Percentiles rank a stretch among this genome's conserved stretches.
Conservation (phyloP, 495 filamentous ascomycete species). For the Aspergillus ellipticus region DNA sequence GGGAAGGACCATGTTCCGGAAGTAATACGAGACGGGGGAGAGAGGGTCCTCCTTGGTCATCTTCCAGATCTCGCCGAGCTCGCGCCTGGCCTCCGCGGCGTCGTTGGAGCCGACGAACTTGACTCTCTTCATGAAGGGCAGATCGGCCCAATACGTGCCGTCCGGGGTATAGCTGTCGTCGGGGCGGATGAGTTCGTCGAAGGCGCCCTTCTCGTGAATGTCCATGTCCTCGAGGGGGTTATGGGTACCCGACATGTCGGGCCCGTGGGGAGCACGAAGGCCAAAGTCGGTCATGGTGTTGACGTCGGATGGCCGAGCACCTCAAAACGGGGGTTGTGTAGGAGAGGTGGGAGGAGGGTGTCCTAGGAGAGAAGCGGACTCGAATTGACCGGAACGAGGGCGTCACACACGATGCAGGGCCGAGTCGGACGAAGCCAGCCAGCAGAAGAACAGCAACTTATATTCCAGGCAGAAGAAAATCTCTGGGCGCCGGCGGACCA, state of each 20-base stretch:
- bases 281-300: conserved; percentile 51
- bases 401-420: conserved; percentile 20
- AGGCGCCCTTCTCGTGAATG: conserved; percentile 64
- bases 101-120: conserved; percentile 70
- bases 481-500: conserved; percentile 18
- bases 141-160: conserved; percentile 88
- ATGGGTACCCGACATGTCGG: conserved; percentile 50
- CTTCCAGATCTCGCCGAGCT: conserved; percentile 60
- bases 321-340: background rate
- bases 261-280: conserved; percentile 51
- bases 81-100: conserved; percentile 57
- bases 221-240: conserved; percentile 53
- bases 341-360: conserved; percentile 14
- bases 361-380: conserved; percentile 3
- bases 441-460: conserved; percentile 21
- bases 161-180: conserved; percentile 76
- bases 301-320: conserved; percentile 1
- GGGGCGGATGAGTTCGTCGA: conserved; percentile 69
- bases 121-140: conserved; percentile 60
- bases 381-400: conserved; percentile 17
- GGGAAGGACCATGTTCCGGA: conserved; percentile 81
- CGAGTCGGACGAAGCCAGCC: conserved; percentile 20
- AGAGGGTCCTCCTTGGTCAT: conserved; percentile 82
- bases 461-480: conserved; percentile 21
- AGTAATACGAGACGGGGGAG: conserved; percentile 75